Conservation (phyloP, 2,329 filamentous ascomycete species). For the Pestalotiopsis sp. region DNA sequence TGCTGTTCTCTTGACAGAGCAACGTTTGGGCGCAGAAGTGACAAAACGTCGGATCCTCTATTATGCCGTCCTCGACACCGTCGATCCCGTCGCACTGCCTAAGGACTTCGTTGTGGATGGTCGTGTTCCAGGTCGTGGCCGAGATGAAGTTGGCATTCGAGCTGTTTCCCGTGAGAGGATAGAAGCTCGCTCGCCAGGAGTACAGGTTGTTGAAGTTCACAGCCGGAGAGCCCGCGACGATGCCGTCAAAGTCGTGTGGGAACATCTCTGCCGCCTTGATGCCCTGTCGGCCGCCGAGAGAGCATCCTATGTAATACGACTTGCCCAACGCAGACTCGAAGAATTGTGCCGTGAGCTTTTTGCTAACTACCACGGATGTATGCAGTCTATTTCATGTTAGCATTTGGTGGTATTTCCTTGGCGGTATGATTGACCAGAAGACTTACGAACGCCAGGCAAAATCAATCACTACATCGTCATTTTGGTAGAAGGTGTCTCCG, state of each 20-base stretch:
- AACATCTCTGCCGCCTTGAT: slow-evolving; percentile 53
- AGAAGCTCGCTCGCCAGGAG: slow-evolving; percentile 41
- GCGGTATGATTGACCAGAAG: not conserved
- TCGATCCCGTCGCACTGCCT: slow-evolving; percentile 43
- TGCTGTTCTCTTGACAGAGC: slow-evolving; percentile 30
- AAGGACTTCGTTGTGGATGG: slow-evolving; percentile 32
- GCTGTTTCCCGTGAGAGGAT: slow-evolving; percentile 36
- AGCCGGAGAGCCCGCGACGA: slow-evolving; percentile 49
- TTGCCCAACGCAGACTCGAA: slow-evolving; percentile 41
- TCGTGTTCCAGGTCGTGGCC: slow-evolving; percentile 28
- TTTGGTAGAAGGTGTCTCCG: slow-evolving; percentile 33
- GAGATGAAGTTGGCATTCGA: slow-evolving; percentile 10
- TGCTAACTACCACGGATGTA: slow-evolving; percentile 48
- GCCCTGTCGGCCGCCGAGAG: slow-evolving; percentile 59
- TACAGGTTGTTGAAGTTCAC: slow-evolving; percentile 33
- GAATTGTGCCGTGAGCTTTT: slow-evolving; percentile 47
- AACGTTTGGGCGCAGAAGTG: slow-evolving; percentile 35
- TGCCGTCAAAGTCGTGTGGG: slow-evolving; percentile 58
- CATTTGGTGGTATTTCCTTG: not conserved
- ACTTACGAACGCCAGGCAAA: slow-evolving; percentile 32
- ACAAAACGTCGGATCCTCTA: slow-evolving; percentile 39
- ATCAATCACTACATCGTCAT: slow-evolving; percentile 37
- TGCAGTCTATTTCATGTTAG: slow-evolving; percentile 32
- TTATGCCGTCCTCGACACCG: slow-evolving; percentile 40
- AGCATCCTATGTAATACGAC: slow-evolving; percentile 59